Conservation (phyloP, 1,284 basidiomycete genomes). For the Chalciporus sp. region DNA sequence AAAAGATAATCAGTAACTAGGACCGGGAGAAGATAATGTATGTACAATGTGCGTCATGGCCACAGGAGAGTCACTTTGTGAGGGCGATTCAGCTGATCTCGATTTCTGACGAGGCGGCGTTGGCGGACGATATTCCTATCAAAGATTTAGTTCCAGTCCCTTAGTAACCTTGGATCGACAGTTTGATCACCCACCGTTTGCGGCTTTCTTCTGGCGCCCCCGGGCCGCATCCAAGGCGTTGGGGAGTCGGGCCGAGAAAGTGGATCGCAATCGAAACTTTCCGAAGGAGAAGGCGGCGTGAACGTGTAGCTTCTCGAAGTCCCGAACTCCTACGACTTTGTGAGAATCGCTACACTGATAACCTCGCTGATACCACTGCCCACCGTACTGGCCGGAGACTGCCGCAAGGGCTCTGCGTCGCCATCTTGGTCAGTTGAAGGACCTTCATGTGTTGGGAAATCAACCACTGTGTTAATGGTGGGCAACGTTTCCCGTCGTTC, state of each 20-base stretch:
- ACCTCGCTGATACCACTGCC: conserved; percentile 33
- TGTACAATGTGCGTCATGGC: conserved; percentile 29
- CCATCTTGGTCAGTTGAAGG: conserved; percentile 33
- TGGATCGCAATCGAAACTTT: conserved; percentile 39
- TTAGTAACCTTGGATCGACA: conserved; percentile 1
- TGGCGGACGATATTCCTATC: conserved; percentile 54
- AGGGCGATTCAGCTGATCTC: conserved; percentile 28
- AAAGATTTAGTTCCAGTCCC: conserved; percentile 6
- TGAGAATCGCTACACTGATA: conserved; percentile 31
- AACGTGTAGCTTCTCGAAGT: conserved; percentile 35
- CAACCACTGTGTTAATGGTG: conserved; percentile 40
- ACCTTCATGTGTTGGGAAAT: conserved; percentile 34
- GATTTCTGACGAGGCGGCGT: conserved; percentile 50
- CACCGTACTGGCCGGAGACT: conserved; percentile 40
- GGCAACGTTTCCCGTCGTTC: conserved; percentile 37
- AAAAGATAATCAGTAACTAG: conserved; percentile 6
- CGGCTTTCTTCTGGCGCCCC: conserved; percentile 32
- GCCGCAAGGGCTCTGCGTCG: conserved; percentile 36
- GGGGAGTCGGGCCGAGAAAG: conserved; percentile 37
- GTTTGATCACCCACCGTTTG: conserved; percentile 35
- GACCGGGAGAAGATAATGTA: not conserved
- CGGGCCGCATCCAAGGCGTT: conserved; percentile 34
- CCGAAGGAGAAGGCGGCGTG: conserved; percentile 38
- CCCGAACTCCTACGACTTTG: conserved; percentile 37
- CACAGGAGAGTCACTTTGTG: conserved; percentile 34